Conservation (phyloP, 495 filamentous ascomycete genomes). For the Neurospora cerealis region DNA sequence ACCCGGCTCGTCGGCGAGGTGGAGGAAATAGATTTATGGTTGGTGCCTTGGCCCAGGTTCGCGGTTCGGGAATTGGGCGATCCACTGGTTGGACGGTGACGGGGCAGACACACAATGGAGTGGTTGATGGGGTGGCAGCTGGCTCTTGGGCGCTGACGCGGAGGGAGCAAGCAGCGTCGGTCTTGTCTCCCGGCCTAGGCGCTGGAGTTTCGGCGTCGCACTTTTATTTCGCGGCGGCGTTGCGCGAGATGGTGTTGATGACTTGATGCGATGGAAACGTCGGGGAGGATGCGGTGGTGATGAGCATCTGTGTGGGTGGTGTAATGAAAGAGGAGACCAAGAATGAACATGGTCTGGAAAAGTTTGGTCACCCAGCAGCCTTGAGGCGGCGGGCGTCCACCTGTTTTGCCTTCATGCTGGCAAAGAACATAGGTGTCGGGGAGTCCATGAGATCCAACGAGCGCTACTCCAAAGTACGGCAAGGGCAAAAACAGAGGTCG, state of each 20-base stretch:
- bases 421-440: constrained; percentile 24
- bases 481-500: neutral
- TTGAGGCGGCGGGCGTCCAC: constrained; percentile 26
- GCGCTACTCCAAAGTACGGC: neutral
- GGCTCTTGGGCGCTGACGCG: neutral
- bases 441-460: constrained; percentile 4
- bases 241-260: constrained; percentile 7
- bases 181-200: constrained; percentile 5
- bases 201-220: constrained; percentile 24
- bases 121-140: constrained; percentile 1
- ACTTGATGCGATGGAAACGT: constrained; percentile 2
- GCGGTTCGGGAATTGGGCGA: constrained; percentile 17
- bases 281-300: constrained; percentile 18
- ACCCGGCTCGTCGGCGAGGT: neutral
- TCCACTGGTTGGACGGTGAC: constrained; percentile 17
- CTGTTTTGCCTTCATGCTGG: constrained; percentile 32
- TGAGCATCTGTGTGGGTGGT: constrained; percentile 16
- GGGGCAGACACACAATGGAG: constrained; percentile 16
- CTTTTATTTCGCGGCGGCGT: constrained; percentile 26
- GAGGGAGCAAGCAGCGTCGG: neutral
- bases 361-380: constrained; percentile 27
- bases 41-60: constrained; percentile 13
- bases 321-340: constrained; percentile 5
- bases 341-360: constrained; percentile 17
- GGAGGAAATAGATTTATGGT: constrained; percentile 7